Percentiles rank a stretch among this genome's conserved stretches.
Conservation (phyloP, 208 protist genomes). For the Paratrypanosoma confusum region DNA sequence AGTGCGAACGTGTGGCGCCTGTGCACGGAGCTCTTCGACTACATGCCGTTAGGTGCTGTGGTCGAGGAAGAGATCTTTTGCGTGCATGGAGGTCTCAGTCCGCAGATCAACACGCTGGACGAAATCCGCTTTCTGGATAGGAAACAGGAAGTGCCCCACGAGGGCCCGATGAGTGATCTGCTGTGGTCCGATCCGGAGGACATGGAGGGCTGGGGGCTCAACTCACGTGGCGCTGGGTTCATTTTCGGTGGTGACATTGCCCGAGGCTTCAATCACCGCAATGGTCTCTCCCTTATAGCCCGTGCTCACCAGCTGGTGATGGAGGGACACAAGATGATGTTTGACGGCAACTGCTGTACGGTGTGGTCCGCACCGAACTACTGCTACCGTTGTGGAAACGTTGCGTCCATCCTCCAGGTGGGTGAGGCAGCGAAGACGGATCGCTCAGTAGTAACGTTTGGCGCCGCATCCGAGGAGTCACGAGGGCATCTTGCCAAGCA, state of each 20-base stretch:
- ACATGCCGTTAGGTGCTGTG: slow-evolving; percentile 88
- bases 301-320: slow-evolving; percentile 87
- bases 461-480: slow-evolving; percentile 52
- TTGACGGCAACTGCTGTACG: slow-evolving; percentile 87
- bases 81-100: slow-evolving; percentile 90
- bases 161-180: slow-evolving; percentile 83
- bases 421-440: slow-evolving; percentile 65
- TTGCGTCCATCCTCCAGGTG: slow-evolving; percentile 89
- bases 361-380: slow-evolving; percentile 95
- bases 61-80: slow-evolving; percentile 88
- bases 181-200: slow-evolving; percentile 91
- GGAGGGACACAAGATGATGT: slow-evolving; percentile 92
- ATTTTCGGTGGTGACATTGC: slow-evolving; percentile 76
- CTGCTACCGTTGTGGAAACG: slow-evolving; percentile 93
- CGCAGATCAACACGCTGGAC: slow-evolving; percentile 70
- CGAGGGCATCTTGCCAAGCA: slow-evolving; percentile 81
- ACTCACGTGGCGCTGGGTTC: slow-evolving; percentile 78
- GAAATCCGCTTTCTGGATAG: slow-evolving; percentile 80
- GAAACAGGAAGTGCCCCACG: slow-evolving; percentile 86
- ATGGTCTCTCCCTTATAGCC: slow-evolving; percentile 78
- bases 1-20: slow-evolving; percentile 81
- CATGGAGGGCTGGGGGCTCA: slow-evolving; percentile 74
- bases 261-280: slow-evolving; percentile 76
- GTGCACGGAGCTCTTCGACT: slow-evolving; percentile 89
- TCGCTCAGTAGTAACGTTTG: slow-evolving; percentile 68